These are phyloP conservation scores for Erodium maritimum DNA, from an alignment of 345 rosid genomes.

Conservation along the genomic window DNA sequence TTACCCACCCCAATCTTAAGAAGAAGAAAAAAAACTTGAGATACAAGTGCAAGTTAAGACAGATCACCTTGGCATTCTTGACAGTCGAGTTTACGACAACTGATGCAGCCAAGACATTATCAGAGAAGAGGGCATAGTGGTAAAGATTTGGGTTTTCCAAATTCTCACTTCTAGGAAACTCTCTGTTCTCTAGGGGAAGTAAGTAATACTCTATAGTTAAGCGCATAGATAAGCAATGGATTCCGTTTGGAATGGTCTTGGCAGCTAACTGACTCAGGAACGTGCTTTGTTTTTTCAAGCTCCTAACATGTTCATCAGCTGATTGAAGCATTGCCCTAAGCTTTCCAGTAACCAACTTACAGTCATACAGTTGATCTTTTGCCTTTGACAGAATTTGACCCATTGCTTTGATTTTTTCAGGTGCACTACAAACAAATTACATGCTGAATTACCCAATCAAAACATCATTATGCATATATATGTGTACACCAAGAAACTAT, in stretches of 20 bases:
- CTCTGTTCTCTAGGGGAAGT: slow-evolving; percentile 82
- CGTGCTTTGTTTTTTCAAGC: slow-evolving; percentile 97
- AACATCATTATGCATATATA: not conserved
- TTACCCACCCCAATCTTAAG: not conserved
- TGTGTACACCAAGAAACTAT: too few relatives aligned
- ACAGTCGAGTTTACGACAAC: slow-evolving; percentile 96
- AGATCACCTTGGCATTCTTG: slow-evolving; percentile 77
- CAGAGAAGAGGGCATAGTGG: slow-evolving; percentile 97
- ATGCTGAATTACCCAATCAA: not conserved
- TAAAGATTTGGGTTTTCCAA: slow-evolving; percentile 71
- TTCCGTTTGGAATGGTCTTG: slow-evolving; percentile 88
- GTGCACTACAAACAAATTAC: slow-evolving; percentile 33
- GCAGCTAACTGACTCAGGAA: slow-evolving; percentile 98
- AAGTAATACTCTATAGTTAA: slow-evolving; percentile 87
- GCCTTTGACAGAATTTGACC: slow-evolving; percentile 83
- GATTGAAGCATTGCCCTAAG: slow-evolving; percentile 97
- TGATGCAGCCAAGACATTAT: slow-evolving; percentile 98
- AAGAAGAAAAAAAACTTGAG: not conserved
- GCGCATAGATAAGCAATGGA: slow-evolving; percentile 96
- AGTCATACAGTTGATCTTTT: slow-evolving; percentile 73
- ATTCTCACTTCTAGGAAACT: slow-evolving; percentile 79
- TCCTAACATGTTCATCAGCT: slow-evolving; percentile 95
- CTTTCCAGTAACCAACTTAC: slow-evolving; percentile 89
- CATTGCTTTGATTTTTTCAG: slow-evolving; percentile 76
- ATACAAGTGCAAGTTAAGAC: not conserved